Conservation (phyloP, 139 green algal species). For the Haematococcus lacustris region DNA sequence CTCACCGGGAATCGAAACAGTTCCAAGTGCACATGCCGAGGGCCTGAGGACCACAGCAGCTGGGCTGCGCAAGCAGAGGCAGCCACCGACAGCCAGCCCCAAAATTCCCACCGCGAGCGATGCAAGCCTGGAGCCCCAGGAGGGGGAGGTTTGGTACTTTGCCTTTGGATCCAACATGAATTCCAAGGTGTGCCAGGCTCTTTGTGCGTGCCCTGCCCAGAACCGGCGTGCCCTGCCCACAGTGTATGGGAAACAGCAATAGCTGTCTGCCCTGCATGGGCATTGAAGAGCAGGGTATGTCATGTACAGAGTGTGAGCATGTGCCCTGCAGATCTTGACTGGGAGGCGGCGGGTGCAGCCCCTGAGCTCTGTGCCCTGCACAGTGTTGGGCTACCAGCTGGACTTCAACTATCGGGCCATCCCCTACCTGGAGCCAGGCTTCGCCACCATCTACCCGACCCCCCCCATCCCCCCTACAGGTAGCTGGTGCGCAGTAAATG, state of each 20-base stretch:
- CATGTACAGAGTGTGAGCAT: not conserved
- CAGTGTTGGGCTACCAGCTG: slow-evolving; percentile 11
- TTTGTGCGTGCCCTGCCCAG: not conserved
- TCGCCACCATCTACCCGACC: slow-evolving; percentile 42
- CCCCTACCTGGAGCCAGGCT: slow-evolving; percentile 32
- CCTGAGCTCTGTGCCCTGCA: slow-evolving; percentile 8
- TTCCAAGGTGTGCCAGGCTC: not conserved
- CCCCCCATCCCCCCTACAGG: too few species aligned
- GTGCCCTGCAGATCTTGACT: slow-evolving; percentile 22
- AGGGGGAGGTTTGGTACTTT: slow-evolving; percentile 27
- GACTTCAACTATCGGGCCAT: slow-evolving; percentile 14
- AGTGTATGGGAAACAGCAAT: not conserved
- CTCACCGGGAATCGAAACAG: too few species aligned
- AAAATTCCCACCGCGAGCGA: too few species aligned
- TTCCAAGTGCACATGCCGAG: too few species aligned
- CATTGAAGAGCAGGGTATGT: not conserved
- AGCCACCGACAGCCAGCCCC: too few species aligned
- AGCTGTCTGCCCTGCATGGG: not conserved
- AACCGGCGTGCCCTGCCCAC: not conserved
- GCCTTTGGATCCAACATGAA: slow-evolving; percentile 37
- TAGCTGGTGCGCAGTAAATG: too few species aligned
- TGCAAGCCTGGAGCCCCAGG: not conserved
- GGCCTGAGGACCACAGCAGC: too few species aligned
- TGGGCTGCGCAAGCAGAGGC: too few species aligned
- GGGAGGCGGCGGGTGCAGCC: slow-evolving; percentile 21